These are phyloP conservation scores for Cutaneotrichosporon spelunceum DNA, from an alignment of 1,284 basidiomycete genomes.

Conservation along the genomic window DNA sequence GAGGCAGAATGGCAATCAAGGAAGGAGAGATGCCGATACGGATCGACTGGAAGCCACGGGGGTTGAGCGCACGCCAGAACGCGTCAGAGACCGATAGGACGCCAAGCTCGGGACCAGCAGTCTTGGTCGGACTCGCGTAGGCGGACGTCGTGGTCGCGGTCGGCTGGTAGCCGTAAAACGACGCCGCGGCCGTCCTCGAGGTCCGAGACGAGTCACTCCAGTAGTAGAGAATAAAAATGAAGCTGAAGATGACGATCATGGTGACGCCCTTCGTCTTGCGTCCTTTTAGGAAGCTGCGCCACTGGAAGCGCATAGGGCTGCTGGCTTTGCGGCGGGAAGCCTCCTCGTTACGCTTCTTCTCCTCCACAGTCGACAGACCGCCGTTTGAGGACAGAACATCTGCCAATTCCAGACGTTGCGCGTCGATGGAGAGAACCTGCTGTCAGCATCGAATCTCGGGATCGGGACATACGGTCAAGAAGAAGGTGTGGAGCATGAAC, in stretches of 20 bases:
- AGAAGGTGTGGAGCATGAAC: slow-evolving; percentile 62
- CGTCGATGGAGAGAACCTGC: slow-evolving; percentile 56
- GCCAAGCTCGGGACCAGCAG: slow-evolving; percentile 20
- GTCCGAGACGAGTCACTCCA: slow-evolving; percentile 35
- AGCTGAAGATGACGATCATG: slow-evolving; percentile 58
- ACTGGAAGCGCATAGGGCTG: slow-evolving; percentile 18
- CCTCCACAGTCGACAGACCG: slow-evolving; percentile 16
- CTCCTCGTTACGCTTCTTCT: slow-evolving; percentile 20
- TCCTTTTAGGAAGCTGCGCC: slow-evolving; percentile 59
- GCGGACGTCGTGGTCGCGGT: slow-evolving; percentile 26
- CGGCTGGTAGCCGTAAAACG: slow-evolving; percentile 45
- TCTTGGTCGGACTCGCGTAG: slow-evolving; percentile 16
- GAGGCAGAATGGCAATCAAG: slow-evolving; percentile 65
- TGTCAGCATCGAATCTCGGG: not conserved
- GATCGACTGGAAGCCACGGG: slow-evolving; percentile 64
- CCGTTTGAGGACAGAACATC: slow-evolving; percentile 40
- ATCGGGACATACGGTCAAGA: slow-evolving; percentile 51
- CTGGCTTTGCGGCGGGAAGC: slow-evolving; percentile 11
- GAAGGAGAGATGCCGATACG: slow-evolving; percentile 77
- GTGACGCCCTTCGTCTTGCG: slow-evolving; percentile 77
- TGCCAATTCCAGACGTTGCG: slow-evolving; percentile 56
- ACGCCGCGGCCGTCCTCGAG: slow-evolving; percentile 30
- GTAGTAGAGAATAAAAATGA: slow-evolving; percentile 49
- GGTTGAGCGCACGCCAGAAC: slow-evolving; percentile 79
- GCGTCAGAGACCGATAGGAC: slow-evolving; percentile 39